Evolutionary conservation across 2,329 filamentous ascomycete genomes (phyloP), one percentile per base, ranked within the genome.

Genomic region (Leptodontidium sp.): DNA sequence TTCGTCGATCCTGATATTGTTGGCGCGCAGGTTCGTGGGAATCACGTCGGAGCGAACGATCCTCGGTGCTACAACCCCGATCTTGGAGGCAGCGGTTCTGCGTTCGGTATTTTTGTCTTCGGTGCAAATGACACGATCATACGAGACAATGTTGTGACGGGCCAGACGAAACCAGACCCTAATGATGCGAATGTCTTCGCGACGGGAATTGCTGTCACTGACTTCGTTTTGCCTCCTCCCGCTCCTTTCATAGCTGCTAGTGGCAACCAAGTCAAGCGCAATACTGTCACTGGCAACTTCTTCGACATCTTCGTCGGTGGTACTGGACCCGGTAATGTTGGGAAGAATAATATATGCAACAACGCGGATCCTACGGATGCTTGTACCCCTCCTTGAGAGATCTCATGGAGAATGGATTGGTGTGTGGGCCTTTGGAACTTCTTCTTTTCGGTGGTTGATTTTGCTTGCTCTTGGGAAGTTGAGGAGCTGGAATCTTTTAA

Each of bases 1-100:
- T 78, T 77, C 62, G 74, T 80, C 26, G 79, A 82, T 35, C 79
- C 79, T 1, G 71, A 70, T 5, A 72, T 80, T 11, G 70, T 73
- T 21, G 71, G 75, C 11, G 78, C 78, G 45, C 72, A 75, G 40
- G 66, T 82, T 52, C 64, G 65, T 6, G 47, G 47, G 38, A 69
- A 77, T 57, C 81, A 81, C 68, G 63, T 75, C 4, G 53, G 81
- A 63, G 69, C 52, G 32, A 52, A 57, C 15, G 58, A 57, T 47
- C 21, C 24, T 35, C 21, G 52, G 67, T 2, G 47, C 69, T 11
- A 65, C 72, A 0, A 75, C 76, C 26, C 50, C 66, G 1, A 3
- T 3, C 0, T 77, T 72, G 8, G 68, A 64, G 67, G 32, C n/a
- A 8, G 26, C 21, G 49, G 32, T 29, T 21, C 35, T 14, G 68